These are phyloP conservation scores for Chlorella vulgaris DNA, from an alignment of 139 green algal genomes.

Conservation along the genomic window DNA sequence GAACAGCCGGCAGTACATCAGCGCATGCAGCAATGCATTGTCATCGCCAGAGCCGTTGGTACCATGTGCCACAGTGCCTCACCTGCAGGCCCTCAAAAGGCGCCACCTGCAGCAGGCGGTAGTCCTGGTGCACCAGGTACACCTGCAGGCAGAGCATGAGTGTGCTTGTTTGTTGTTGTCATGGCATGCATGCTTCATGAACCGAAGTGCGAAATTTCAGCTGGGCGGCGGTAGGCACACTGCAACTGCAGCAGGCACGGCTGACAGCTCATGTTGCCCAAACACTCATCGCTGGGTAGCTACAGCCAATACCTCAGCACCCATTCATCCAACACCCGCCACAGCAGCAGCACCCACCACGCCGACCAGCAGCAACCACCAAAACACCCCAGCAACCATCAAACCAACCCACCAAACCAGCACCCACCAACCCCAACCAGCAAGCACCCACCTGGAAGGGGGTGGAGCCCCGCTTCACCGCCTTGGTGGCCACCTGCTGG, in stretches of 20 bases:
- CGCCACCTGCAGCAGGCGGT: background rate
- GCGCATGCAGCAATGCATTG: background rate
- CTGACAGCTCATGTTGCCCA: too few relatives aligned
- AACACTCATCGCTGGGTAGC: too few relatives aligned
- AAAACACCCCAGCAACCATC: background rate
- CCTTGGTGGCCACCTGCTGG: background rate
- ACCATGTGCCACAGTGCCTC: background rate
- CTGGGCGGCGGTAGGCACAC: too few relatives aligned
- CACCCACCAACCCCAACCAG: background rate
- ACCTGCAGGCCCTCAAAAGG: background rate
- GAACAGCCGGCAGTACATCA: too few relatives aligned
- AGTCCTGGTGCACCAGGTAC: background rate
- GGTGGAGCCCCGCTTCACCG: background rate
- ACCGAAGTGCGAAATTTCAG: too few relatives aligned
- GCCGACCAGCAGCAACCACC: too few relatives aligned
- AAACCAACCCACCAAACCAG: background rate
- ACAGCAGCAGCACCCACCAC: too few relatives aligned
- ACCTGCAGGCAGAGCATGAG: background rate
- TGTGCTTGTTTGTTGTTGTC: too few relatives aligned
- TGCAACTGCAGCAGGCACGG: too few relatives aligned
- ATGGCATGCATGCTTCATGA: too few relatives aligned
- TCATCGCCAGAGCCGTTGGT: background rate
- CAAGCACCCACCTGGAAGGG: background rate
- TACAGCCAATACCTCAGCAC: too few relatives aligned
- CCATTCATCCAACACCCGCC: too few relatives aligned